A percentile compares a stretch with the other conserved stretches of the same genome.
Evolutionary conservation across 2,329 filamentous ascomycete species (phyloP).

Genomic region (Neonectria ditissima): DNA sequence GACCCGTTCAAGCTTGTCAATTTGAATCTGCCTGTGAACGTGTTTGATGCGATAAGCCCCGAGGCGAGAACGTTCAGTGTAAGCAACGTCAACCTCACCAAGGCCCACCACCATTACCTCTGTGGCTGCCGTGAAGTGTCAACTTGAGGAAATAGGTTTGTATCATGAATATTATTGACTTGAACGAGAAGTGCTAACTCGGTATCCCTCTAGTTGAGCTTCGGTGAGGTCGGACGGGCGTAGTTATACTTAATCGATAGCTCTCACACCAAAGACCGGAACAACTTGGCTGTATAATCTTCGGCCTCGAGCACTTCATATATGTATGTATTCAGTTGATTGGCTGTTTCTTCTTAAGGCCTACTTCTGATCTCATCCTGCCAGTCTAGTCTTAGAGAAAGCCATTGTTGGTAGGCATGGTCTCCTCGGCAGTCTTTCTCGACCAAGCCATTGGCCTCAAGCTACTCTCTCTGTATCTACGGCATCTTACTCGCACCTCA

Average conservation of each 20-base stretch:
- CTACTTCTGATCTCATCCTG: background rate
- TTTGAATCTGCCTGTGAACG: constrained; percentile 34
- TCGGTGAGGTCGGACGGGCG: too few species aligned
- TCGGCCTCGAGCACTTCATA: too few species aligned
- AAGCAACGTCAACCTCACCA: too few species aligned
- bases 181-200: background rate
- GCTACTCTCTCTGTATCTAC: background rate
- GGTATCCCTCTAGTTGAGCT: background rate
- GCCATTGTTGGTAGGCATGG: background rate
- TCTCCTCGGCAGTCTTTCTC: background rate
- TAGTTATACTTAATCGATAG: too few species aligned
- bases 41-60: too few species aligned
- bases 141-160: accelerated
- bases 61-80: too few species aligned
- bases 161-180: background rate
- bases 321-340: background rate
- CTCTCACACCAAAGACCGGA: too few species aligned
- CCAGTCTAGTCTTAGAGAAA: background rate
- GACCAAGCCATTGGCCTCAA: background rate
- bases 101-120: background rate
- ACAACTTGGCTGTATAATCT: too few species aligned
- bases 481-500: background rate
- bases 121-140: background rate
- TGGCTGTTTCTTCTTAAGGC: too few species aligned
- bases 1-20: constrained; percentile 47